phyloP scores from a whole-genome alignment of 108 stramenopile genomes.

The Aurantiochytrium sp. region DNA sequence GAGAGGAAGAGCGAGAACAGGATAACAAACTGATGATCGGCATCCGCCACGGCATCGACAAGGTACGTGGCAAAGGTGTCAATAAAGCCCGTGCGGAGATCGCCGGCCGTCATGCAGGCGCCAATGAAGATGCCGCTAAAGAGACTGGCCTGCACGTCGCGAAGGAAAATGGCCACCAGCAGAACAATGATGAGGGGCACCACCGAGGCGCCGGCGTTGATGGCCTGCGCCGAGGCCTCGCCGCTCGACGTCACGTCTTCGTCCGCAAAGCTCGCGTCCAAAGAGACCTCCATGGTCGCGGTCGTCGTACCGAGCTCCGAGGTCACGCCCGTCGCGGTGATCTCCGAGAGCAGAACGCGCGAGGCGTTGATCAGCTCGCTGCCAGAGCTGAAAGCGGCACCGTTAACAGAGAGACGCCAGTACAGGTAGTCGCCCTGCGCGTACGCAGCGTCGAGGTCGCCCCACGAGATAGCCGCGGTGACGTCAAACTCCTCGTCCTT shows the following conservation, averaged over 20 bases:
- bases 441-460: background rate
- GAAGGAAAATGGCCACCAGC: slow-evolving; percentile 37
- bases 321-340: background rate
- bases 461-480: background rate
- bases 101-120: slow-evolving; percentile 42
- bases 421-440: background rate
- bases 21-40: slow-evolving; percentile 29
- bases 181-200: slow-evolving; percentile 45
- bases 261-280: background rate
- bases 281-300: background rate
- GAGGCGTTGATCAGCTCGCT: background rate
- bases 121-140: slow-evolving; percentile 51
- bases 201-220: slow-evolving; percentile 35
- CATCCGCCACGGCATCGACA: slow-evolving; percentile 37
- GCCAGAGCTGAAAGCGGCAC: background rate
- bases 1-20: slow-evolving; percentile 52
- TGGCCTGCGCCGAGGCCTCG: background rate
- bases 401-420: background rate
- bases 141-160: slow-evolving; percentile 41
- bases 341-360: background rate
- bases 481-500: background rate
- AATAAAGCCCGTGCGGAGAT: slow-evolving; percentile 38
- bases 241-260: background rate
- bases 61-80: slow-evolving; percentile 45
- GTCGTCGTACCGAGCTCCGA: background rate